Percentiles rank a stretch among this genome's conserved stretches.
These are phyloP conservation scores for Ottelia alismoides DNA, from an alignment of 106 monocot genomes.

Conservation along the genomic window DNA sequence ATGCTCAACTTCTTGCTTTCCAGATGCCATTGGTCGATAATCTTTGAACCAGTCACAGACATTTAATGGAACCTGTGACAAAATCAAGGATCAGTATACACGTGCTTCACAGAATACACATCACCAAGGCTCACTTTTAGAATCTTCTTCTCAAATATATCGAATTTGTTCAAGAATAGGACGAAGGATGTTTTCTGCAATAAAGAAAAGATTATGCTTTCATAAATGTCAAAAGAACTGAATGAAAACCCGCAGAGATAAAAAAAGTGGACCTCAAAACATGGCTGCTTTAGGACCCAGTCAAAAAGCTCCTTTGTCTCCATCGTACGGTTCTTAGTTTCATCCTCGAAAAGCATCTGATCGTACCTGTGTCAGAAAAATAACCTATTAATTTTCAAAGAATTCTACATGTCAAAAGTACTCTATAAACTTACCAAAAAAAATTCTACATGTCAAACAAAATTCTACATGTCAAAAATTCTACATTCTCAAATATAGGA, in stretches of 20 bases:
- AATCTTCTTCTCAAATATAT: conserved; percentile 92
- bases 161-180: conserved; percentile 87
- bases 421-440: no score
- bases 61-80: conserved; percentile 77
- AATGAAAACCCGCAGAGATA: no score
- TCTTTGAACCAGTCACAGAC: conserved; percentile 98
- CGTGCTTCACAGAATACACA: neutral
- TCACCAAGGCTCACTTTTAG: conserved; percentile 34
- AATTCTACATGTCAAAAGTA: no score
- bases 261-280: conserved; percentile 74
- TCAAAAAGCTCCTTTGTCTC: conserved; percentile 94
- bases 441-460: no score
- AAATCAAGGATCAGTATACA: neutral
- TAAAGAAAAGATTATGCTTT: no score
- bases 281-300: conserved; percentile 89
- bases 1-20: conserved; percentile 96
- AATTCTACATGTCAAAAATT: no score
- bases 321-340: conserved; percentile 87
- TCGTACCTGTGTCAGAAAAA: conserved; percentile 48
- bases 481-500: no score
- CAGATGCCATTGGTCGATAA: conserved; percentile 72
- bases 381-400: neutral
- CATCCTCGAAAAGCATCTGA: conserved; percentile 91
- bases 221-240: no score
- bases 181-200: conserved; percentile 90